These are phyloP conservation scores for Phylloporus rhodoxanthus DNA, from an alignment of 768 basidiomycete genomes.

Conservation along the genomic window DNA sequence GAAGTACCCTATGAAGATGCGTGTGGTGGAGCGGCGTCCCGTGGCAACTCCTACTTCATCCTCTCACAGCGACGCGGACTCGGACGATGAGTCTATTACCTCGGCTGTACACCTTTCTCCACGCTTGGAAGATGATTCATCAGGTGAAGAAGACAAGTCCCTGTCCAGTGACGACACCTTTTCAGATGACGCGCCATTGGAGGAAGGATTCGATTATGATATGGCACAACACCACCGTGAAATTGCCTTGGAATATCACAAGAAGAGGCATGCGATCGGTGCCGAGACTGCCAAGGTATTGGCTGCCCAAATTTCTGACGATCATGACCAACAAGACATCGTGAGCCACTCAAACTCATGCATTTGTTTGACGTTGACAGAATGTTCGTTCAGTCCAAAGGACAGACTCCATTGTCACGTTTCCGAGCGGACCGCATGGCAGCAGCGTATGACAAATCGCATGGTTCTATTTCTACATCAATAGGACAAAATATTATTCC, in stretches of 20 bases:
- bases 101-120: constrained; percentile 31
- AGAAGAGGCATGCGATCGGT: constrained; percentile 53
- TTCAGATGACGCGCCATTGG: constrained; percentile 35
- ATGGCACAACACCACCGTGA: constrained; percentile 67
- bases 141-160: constrained; percentile 14
- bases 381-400: constrained; percentile 28
- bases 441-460: constrained; percentile 42
- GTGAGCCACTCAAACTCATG: constrained; percentile 27
- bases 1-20: constrained; percentile 55
- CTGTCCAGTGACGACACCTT: constrained; percentile 25
- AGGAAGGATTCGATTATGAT: constrained; percentile 55
- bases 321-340: constrained; percentile 40
- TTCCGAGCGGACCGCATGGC: constrained; percentile 59
- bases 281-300: constrained; percentile 48
- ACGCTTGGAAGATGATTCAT: constrained; percentile 26
- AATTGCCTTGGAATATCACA: constrained; percentile 64
- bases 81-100: constrained; percentile 62
- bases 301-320: constrained; percentile 40
- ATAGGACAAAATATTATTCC: constrained; percentile 41
- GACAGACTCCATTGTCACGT: constrained; percentile 52
- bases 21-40: constrained; percentile 62
- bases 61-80: constrained; percentile 37
- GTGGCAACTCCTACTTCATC: constrained; percentile 18
- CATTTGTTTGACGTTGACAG: constrained; percentile 1
- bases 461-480: constrained; percentile 33